Evolutionary conservation across 371 early-diverging fungal genomes (phyloP), one percentile per base, ranked within the genome.

Genomic region (Dentiscutata heterogama): DNA sequence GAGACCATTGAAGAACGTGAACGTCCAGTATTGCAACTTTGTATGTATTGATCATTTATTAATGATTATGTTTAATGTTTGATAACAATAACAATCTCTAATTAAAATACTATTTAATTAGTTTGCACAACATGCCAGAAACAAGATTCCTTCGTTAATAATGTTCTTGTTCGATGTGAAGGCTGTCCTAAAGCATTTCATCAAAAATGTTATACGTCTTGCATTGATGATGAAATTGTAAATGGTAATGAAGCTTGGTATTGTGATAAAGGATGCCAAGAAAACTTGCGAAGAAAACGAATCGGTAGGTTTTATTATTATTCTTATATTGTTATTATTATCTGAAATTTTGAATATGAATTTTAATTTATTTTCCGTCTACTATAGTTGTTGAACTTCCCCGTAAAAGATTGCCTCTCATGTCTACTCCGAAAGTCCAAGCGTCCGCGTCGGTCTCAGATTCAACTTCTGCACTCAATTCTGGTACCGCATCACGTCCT

Each of bases 181-280:
- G 97, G 96, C 20, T 97, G 97, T 82, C 95, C 94, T 60, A 92
- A 93, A 67, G 94, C 95, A 5, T 94, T 91, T 84, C 96, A 96
- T 84, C 93, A 94, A 84, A 81, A 89, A 35, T 96, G 96, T 84
- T 88, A 89, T 75, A 86, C 89, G 14, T 85, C 83, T 42, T 86
- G 87, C 35, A 84, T 94, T 22, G 82, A 88, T 42, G 90, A 91
- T 78, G 86, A 87, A 14, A 84, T 89, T 70, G 88, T 90, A 0
- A 7, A 80, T 87, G 51, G 86, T 54, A 85, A 85, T 63, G 84
- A 88, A 35, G 83, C 88, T n/a, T 96, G 94, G 94, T 95, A 90
- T 86, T 96, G 95, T 86, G 93, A 93, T 76, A 84, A 87, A 11
- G 67, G 87, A 18, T 95, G 96, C 85, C 88, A 87, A 67, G 93